Conservation (phyloP, 805 yeast species). For the Blastobotrys parvus region DNA sequence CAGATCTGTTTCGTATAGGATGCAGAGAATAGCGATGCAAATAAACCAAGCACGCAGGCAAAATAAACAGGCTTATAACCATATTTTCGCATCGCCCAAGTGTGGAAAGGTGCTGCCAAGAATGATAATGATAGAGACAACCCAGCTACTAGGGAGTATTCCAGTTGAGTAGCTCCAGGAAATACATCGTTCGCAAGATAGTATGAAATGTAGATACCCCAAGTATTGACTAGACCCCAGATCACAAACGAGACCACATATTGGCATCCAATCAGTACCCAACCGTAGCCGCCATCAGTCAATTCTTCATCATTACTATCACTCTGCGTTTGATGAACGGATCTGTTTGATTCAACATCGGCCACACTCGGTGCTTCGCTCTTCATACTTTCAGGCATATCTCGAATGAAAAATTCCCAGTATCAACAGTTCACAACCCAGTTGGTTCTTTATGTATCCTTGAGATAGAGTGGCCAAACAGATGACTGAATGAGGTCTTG, state of each 20-base stretch:
- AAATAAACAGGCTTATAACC: constrained; percentile 10
- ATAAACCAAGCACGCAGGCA: constrained; percentile 20
- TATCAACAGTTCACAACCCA: too few species aligned
- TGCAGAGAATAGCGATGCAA: constrained; percentile 25
- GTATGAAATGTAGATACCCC: constrained; percentile 25
- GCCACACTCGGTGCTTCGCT: too few species aligned
- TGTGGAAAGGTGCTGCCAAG: constrained; percentile 22
- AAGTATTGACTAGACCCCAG: constrained; percentile 19
- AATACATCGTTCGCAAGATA: constrained; percentile 11
- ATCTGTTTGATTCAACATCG: too few species aligned
- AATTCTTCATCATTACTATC: too few species aligned
- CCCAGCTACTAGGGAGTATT: constrained; percentile 22
- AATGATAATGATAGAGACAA: constrained; percentile 23
- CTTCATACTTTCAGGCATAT: too few species aligned
- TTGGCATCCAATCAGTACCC: neutral
- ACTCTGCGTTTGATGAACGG: too few species aligned
- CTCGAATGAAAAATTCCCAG: too few species aligned
- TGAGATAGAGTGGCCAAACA: too few species aligned
- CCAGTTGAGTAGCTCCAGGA: constrained; percentile 15
- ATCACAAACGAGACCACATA: neutral
- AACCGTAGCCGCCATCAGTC: neutral
- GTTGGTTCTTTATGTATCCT: too few species aligned
- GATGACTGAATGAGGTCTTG: too few species aligned
- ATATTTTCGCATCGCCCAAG: neutral
- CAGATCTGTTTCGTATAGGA: constrained; percentile 33